A percentile compares a stretch with the other conserved stretches of the same genome.
phyloP scores from a whole-genome alignment of 805 yeast species.

The Starmerella powellii region DNA sequence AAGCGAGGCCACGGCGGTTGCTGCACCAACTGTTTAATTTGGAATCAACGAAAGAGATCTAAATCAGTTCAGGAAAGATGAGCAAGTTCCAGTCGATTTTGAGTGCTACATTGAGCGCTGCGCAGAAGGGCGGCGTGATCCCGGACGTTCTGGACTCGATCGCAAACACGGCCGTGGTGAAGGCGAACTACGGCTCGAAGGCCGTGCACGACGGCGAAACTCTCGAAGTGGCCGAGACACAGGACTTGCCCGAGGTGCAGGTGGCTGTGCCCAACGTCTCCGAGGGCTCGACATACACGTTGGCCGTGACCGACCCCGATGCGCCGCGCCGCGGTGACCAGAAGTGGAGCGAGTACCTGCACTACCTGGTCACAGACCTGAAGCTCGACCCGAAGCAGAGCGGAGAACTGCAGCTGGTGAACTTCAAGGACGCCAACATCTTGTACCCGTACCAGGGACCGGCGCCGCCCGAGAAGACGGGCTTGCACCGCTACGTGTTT shows the following conservation, averaged over 20 bases:
- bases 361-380: slow-evolving; percentile 44
- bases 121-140: slow-evolving; percentile 33
- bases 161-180: slow-evolving; percentile 34
- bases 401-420: slow-evolving; percentile 24
- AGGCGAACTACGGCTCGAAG: slow-evolving; percentile 41
- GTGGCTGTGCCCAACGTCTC: slow-evolving; percentile 45
- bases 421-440: slow-evolving; percentile 32
- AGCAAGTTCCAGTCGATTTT: not conserved
- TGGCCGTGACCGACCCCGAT: slow-evolving; percentile 85
- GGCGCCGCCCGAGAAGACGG: slow-evolving; percentile 80
- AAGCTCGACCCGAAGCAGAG: slow-evolving; percentile 24
- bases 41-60: too few relatives aligned
- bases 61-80: not conserved
- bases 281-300: slow-evolving; percentile 47
- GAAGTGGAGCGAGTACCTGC: slow-evolving; percentile 81
- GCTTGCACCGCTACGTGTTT: slow-evolving; percentile 77
- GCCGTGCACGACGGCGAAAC: slow-evolving; percentile 75
- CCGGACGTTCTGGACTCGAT: slow-evolving; percentile 33
- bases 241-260: slow-evolving; percentile 51
- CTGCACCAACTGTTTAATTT: too few relatives aligned
- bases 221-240: slow-evolving; percentile 53
- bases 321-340: slow-evolving; percentile 76
- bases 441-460: slow-evolving; percentile 63
- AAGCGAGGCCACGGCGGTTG: too few relatives aligned
- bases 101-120: slow-evolving; percentile 28